These are phyloP conservation scores for Petasospora fabianii DNA, from an alignment of 1,139 yeast genomes.

Conservation along the genomic window DNA sequence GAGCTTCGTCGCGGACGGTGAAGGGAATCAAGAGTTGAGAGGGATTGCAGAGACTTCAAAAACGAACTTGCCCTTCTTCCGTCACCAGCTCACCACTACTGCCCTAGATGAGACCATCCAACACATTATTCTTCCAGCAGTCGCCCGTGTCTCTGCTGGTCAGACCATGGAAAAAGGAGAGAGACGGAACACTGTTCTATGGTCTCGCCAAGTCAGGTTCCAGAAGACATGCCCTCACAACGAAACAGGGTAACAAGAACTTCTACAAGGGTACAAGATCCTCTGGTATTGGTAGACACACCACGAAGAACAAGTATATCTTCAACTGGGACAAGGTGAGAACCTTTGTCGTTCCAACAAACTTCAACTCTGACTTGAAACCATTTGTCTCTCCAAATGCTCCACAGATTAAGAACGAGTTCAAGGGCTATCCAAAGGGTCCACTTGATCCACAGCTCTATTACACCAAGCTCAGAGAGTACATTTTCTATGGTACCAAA, in stretches of 20 bases:
- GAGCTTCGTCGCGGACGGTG: no score
- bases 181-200: constrained; percentile 81
- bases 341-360: constrained; percentile 81
- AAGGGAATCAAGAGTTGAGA: no score
- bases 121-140: constrained; percentile 48
- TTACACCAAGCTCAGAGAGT: constrained; percentile 68
- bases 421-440: constrained; percentile 66
- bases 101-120: constrained; percentile 51
- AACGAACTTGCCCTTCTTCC: no score
- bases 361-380: constrained; percentile 46
- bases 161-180: constrained; percentile 86
- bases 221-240: constrained; percentile 79
- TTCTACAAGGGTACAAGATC: constrained; percentile 96
- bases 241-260: constrained; percentile 92
- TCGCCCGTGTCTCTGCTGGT: constrained; percentile 52
- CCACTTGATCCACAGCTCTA: constrained; percentile 73
- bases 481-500: constrained; percentile 63
- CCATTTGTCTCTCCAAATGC: constrained; percentile 73
- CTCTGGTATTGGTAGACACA: constrained; percentile 83
- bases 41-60: no score
- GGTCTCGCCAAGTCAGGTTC: constrained; percentile 76
- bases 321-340: constrained; percentile 85
- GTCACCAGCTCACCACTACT: neutral
- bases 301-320: constrained; percentile 68
- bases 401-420: constrained; percentile 67